Evolutionary conservation across 352 stramenopile species (phyloP), one percentile per base, ranked within the genome.

Genomic region (Globisporangium ultimum): DNA sequence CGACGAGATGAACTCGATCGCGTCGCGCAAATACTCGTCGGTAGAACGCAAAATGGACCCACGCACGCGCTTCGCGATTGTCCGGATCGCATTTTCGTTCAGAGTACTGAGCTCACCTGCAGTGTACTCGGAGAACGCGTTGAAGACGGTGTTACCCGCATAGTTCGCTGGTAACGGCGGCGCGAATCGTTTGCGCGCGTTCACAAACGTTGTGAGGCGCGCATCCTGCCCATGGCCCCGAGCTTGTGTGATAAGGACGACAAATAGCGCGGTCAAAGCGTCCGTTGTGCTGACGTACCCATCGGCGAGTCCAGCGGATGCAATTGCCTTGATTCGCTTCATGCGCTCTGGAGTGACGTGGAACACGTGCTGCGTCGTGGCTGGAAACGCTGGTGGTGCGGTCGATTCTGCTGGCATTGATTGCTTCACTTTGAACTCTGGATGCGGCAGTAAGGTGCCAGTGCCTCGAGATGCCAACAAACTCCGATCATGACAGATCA

Each of bases 251-350:
- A 88, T 79, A 10, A 86, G 48, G n/a, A 79, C 45, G 1, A 67
- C 70, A 46, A 86, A 83, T 0, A 87, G 52, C 24, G 76, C 76
- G 2, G 78, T 84, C 20, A 87, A 64, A 0, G 70, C 58, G 55
- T 88, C 78, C 9, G 74, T 66, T 6, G 72, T 87, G 48, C 74
- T 85, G 41, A 84, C 74, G 54, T 84, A 87, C 18, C 62, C 60
- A 18, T 53, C n/a, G 13, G 67, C 28, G 9, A 47, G 13, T 13
- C 28, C n/a, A 5, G 17, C 46, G n/a, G 55, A 67, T 2, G 71
- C 72, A 0, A 63, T 36, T 0, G 57, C 40, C 52, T 87, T 88
- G 50, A 87, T 68, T n/a, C 50, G 70, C 34, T 63, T 63, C 49
- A 88, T 66, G 58, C 75, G 74, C 12, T 43, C n/a, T 0, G 74